Base-by-base conservation (phyloP, 2,329 filamentous ascomycete species). In the Dissoconium aciculare region DNA sequence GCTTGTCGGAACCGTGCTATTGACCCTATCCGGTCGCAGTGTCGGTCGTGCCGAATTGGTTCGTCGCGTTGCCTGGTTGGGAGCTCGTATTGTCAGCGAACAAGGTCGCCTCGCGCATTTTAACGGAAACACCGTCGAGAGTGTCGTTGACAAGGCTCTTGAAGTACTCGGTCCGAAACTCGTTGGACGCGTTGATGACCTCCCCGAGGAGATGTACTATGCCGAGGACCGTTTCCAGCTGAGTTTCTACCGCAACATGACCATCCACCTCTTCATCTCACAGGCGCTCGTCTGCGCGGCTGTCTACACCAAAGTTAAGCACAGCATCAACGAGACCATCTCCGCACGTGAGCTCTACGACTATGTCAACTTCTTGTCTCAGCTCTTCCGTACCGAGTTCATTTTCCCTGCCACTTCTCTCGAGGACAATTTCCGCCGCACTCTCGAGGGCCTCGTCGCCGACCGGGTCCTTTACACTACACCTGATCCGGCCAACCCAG, bases 161-260 rank as follows among this genome's bases (percentile, higher is more conserved):
- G 87, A 93, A 28, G 89, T 95, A 1, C 66, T 98, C 1, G 89
- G 89, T 0, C 81, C 82, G 32, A 79, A 89, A 30, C 67, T 98
- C 2, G 84, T 98, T 0, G 83, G 85, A 4, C 63, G 76, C 4
- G 67, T 92, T 0, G 69, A 76, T 21, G 19, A 23, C 8, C 60
- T 98, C 4, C 78, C 80, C 0, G 89, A 98, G 52, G 81, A 82
- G 11, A 95, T 89, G 0, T 95, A 82, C 56, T 93, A 82, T 47
- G 89, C 89, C 4, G 84, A 94, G 23, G 89, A 98, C 54, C 71
- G 62, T 31, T 98, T 98, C 62, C 89, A 98, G 52, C 69, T 98
- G 6, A 93, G 84, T 0, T 98, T 98, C 56, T 98, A 98, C 58
- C 77, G 89, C 31, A 98, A 98, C 56, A 95, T 95, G 89, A 94